Evolutionary conservation across 352 stramenopile genomes (phyloP), one percentile per base, ranked within the genome.

Genomic region (Phytopythium montanum): DNA sequence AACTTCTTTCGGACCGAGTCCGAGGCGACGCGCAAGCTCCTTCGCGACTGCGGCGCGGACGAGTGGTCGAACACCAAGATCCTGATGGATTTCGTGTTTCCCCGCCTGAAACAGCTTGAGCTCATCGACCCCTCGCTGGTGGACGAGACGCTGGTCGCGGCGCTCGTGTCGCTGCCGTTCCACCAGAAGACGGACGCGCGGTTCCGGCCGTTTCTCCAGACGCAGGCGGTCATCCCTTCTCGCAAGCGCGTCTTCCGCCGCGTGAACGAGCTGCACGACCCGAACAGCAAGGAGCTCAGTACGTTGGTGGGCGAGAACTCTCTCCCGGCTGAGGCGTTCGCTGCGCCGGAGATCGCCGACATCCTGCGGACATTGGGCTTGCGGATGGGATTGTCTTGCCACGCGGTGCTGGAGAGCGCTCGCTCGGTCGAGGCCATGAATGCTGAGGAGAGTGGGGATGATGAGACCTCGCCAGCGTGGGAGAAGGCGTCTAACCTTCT

Each of bases 381-480:
- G 54, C 78, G 76, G 25, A 81, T 72, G 19, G 73, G 61, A 19
- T 51, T 93, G 36, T 90, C 84, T 6, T 90, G 80, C 28, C 79
- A 88, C 55, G 79, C 81, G 36, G 79, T 93, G 16, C 39, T 90
- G 29, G 81, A 93, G 52, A 90, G 81, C 59, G 81, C 84, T 25
- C 67, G 69, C 8, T 87, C 69, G 0, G 78, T 93, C 26, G 79
- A 93, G 54, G 23, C 54, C 10, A 71, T 92, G 62, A 76, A 75
- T 52, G 49, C 49, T 28, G 64, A 72, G 59, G 51, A 60, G 6
- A 59, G 52, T 13, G 53, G 60, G 16, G 45, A 36, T 6, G 59
- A 28, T 29, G 59, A 67, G 21, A 33, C 49, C 14, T 64, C 71
- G 12, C 54, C 58, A 8, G 76, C 75, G 21, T 76, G 64, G 52